Percentiles rank a stretch among this genome's conserved stretches.
Conservation (phyloP, 805 yeast genomes). For the Candida patagonica region DNA sequence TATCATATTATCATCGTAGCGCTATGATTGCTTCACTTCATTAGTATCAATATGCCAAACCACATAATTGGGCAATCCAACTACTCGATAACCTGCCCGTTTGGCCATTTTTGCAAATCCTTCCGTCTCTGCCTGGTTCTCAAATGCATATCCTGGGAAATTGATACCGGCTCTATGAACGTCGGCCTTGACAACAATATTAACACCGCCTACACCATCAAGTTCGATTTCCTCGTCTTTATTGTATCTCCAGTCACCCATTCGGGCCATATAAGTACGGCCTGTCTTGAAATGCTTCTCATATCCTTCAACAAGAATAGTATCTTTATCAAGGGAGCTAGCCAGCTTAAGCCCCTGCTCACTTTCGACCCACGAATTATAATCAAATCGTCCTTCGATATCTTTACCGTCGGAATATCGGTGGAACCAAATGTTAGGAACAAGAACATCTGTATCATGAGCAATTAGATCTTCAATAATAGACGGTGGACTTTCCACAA, state of each 20-base stretch:
- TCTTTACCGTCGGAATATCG: conserved; percentile 18
- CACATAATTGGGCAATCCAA: conserved; percentile 84
- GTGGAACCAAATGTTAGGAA: conserved; percentile 72
- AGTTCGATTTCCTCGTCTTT: conserved; percentile 62
- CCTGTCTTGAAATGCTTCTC: conserved; percentile 77
- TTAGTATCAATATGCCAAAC: conserved; percentile 63
- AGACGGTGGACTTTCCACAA: conserved; percentile 69
- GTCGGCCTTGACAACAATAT: conserved; percentile 80
- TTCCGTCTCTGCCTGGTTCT: conserved; percentile 83
- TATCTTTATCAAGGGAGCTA: conserved; percentile 50
- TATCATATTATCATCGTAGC: neutral
- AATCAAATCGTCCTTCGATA: conserved; percentile 21
- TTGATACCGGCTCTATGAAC: conserved; percentile 91
- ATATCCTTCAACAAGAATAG: conserved; percentile 86
- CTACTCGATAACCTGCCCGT: conserved; percentile 70
- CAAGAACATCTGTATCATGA: conserved; percentile 75
- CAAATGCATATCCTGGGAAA: conserved; percentile 90
- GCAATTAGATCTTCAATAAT: conserved; percentile 80
- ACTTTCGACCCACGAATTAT: conserved; percentile 39
- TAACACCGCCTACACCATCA: conserved; percentile 92
- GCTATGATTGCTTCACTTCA: conserved; percentile 9
- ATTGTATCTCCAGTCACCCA: conserved; percentile 46
- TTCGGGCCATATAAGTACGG: conserved; percentile 79
- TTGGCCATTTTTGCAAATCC: conserved; percentile 77
- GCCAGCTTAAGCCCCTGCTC: conserved; percentile 70